A percentile compares a stretch with the other conserved stretches of the same genome.
These are phyloP conservation scores for Pyricularia pennisetigena DNA, from an alignment of 2,329 filamentous ascomycete species.

Conservation along the genomic window DNA sequence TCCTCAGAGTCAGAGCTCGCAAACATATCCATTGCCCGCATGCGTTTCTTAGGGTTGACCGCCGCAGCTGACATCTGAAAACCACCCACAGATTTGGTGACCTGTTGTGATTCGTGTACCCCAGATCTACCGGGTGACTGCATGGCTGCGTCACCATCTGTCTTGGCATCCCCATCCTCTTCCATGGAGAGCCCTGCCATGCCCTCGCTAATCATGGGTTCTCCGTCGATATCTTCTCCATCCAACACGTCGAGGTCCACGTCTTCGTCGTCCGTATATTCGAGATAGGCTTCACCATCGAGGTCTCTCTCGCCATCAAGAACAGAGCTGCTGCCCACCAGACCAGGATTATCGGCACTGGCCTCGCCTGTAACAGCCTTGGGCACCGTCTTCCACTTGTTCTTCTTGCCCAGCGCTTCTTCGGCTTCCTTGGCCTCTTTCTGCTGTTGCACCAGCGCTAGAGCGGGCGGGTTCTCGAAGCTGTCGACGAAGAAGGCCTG, in stretches of 20 bases:
- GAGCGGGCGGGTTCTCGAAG: conserved; percentile 59
- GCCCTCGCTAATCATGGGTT: conserved; percentile 36
- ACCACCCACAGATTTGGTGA: conserved; percentile 10
- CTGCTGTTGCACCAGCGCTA: conserved; percentile 4
- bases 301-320: conserved; percentile 5
- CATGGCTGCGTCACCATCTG: conserved; percentile 5
- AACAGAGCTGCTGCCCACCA: background rate
- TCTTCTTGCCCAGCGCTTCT: conserved; percentile 25
- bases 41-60: conserved; percentile 43
- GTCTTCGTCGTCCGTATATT: conserved; percentile 34
- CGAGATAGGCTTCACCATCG: conserved; percentile 21
- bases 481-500: conserved; percentile 60
- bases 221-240: conserved; percentile 32
- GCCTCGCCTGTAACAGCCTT: conserved; percentile 20
- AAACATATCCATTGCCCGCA: conserved; percentile 81
- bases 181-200: conserved; percentile 33
- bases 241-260: conserved; percentile 36
- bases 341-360: background rate
- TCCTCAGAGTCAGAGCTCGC: conserved; percentile 54
- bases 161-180: conserved; percentile 7
- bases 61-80: conserved; percentile 16
- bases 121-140: background rate
- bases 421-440: conserved; percentile 27
- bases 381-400: conserved; percentile 38
- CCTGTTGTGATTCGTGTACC: background rate